Evolutionary conservation across 805 yeast species (phyloP), one percentile per base, ranked within the genome.

Genomic region (Hanseniaspora pseudoguilliermondii): DNA sequence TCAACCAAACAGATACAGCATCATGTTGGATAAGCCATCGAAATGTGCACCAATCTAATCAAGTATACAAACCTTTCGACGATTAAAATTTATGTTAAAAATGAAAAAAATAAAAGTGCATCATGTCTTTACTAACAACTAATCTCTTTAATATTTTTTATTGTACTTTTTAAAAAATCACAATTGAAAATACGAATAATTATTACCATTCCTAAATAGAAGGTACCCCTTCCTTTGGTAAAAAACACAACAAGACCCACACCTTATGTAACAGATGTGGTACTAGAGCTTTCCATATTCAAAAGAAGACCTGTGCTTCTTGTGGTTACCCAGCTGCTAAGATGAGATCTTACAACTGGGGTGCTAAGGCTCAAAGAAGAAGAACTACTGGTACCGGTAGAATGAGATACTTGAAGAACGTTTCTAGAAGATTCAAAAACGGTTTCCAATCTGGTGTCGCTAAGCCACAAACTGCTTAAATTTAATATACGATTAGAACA

Each of bases 181-280:
- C 18, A 40, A 29, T 27, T 39, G 20, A 21, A n/a, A 21, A 54
- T 40, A 21, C 27, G 42, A n/a, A 46, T 5, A 13, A 32, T 2
- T n/a, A 8, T 18, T 59, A 58, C 49, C 32, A 49, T 69, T 61
- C 62, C 59, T 53, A 59, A 62, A 62, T 59, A 81, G 95, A 91
- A 89, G 98, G 98, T 87, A 91, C 98, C 78, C 96, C 97, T 80
- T 88, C 97, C 76, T 84, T 88, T 83, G 98, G 98, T 84, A 91
- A 91, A 82, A 89, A 93, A 79, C 97, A 93, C 87, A 90, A 86
- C 91, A 93, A 93, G 82, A 85, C 97, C 75, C 98, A 93, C 88
- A 85, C 95, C 75, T 81, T 90, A 78, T 93, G 98, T 84, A 88
- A 86, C 82, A 85, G 95, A 85, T 93, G 98, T 82, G 97, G 97